Base-by-base conservation (phyloP, 441 rosid genomes). In the Pelargonium cotyledonis region DNA sequence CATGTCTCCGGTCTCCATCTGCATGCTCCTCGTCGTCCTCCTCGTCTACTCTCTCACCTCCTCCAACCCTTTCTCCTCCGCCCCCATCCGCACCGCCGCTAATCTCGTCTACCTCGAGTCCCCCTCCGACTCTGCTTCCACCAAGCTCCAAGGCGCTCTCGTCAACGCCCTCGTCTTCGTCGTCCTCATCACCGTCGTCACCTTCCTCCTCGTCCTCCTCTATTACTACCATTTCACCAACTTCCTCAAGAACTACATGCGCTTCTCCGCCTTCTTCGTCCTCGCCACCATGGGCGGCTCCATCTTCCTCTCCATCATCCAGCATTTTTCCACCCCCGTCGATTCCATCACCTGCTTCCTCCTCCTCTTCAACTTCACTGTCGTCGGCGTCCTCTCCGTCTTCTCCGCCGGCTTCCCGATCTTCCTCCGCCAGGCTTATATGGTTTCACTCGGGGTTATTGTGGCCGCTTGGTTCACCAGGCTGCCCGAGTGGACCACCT, bases 391-490 rank as follows among this genome's bases (percentile, higher is more conserved):
- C 43, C 75, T 94, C 49, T 88, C 92, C 2, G 86, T 94, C 71
- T 94, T 89, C 69, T 78, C 91, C 23, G 79, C 79, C 73, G 98
- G 92, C 49, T 74, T 91, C 35, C 96, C 96, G 0, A 88, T 94
- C 68, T 60, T 94, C 61, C 14, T 89, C 66, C 85, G 95, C 78
- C 99, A 94, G 80, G 85, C 77, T 58, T 94, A 91, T 72, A 94
- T 94, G 99, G 96, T 94, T 47, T 83, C 70, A 8, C 63, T 94
- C 82, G 99, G 99, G 49, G 83, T 94, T 62, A 77, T 86, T 75
- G 95, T 91, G 57, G 99, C 99, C 0, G 85, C 90, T 67, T 94
- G 96, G 97, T 91, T 94, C 76, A 86, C 99, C 1, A 89, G 88
- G 71, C 68, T 94, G 68, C 99, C 97, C 0, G 97, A 94, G 57